Evolutionary conservation across 176 grass and related monocot genomes (phyloP).

Genomic region (Oryza meridionalis): DNA sequence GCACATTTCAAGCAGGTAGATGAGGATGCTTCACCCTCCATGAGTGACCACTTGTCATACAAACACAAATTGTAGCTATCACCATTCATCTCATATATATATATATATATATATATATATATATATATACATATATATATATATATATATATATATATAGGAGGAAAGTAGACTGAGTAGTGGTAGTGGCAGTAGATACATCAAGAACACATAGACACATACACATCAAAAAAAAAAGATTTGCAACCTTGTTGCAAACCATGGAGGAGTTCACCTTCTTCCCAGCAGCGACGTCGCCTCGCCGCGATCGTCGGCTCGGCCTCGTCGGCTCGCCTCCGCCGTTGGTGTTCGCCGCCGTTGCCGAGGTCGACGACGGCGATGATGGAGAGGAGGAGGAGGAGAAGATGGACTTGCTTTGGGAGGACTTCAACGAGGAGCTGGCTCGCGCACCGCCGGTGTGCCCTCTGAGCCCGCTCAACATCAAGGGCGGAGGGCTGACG

Average conservation of each 20-base stretch:
- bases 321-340: slow-evolving; percentile 32
- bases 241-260: slow-evolving; percentile 22
- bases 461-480: slow-evolving; percentile 52
- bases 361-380: neutral
- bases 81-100: slow-evolving; percentile 3
- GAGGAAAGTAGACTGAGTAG: neutral
- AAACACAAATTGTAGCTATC: slow-evolving; percentile 5
- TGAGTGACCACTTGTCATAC: slow-evolving; percentile 28
- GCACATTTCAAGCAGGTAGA: slow-evolving; percentile 46
- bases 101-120: neutral
- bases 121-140: slow-evolving; percentile 18
- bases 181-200: slow-evolving; percentile 12
- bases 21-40: slow-evolving; percentile 54
- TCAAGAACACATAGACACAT: neutral
- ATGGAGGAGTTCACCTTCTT: slow-evolving; percentile 98
- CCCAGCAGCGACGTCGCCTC: slow-evolving; percentile 21
- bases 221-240: neutral
- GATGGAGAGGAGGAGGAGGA: slow-evolving; percentile 47
- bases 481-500: slow-evolving; percentile 11
- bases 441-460: slow-evolving; percentile 45
- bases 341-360: slow-evolving; percentile 22
- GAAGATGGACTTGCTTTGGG: slow-evolving; percentile 98
- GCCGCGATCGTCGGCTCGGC: slow-evolving; percentile 2
- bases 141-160: neutral
- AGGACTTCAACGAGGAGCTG: slow-evolving; percentile 96